phyloP scores from a whole-genome alignment of 2,329 filamentous ascomycete species.

The Sclerotinia minor region DNA sequence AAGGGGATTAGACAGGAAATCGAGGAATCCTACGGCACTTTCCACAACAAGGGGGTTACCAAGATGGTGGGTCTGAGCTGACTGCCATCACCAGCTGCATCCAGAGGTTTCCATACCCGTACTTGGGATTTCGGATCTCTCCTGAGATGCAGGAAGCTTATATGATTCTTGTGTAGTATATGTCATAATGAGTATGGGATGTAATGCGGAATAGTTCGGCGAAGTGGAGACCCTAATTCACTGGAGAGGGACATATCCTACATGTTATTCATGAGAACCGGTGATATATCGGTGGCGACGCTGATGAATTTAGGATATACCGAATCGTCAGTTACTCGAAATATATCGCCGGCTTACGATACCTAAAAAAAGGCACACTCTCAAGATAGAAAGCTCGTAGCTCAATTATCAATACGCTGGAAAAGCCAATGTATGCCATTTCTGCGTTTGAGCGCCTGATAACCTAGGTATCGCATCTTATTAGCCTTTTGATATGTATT shows the following conservation, averaged over 20 bases:
- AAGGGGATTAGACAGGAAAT: conserved; percentile 22
- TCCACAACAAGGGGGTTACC: conserved; percentile 1
- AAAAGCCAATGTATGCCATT: not conserved
- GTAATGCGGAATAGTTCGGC: not conserved
- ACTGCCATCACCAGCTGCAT: conserved; percentile 18
- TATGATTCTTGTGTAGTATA: conserved; percentile 2
- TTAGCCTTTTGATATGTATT: not conserved
- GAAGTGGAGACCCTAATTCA: not conserved
- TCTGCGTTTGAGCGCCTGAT: not conserved
- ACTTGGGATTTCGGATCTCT: not conserved
- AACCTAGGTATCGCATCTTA: not conserved
- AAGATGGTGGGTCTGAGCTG: conserved; percentile 22
- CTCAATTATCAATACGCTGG: not conserved
- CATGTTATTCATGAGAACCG: not conserved
- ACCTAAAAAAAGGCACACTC: not conserved
- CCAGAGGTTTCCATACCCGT: conserved; percentile 17
- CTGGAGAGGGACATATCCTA: not conserved
- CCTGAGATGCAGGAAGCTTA: not conserved
- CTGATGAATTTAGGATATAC: not conserved
- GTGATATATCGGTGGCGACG: conserved; percentile 2
- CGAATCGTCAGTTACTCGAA: not conserved
- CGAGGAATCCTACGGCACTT: conserved; percentile 13
- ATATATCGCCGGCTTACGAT: not conserved
- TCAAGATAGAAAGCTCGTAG: not conserved
- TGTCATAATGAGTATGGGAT: not conserved